Base-by-base conservation (phyloP, 2,329 filamentous ascomycete genomes). In the Zalaria sp. region DNA sequence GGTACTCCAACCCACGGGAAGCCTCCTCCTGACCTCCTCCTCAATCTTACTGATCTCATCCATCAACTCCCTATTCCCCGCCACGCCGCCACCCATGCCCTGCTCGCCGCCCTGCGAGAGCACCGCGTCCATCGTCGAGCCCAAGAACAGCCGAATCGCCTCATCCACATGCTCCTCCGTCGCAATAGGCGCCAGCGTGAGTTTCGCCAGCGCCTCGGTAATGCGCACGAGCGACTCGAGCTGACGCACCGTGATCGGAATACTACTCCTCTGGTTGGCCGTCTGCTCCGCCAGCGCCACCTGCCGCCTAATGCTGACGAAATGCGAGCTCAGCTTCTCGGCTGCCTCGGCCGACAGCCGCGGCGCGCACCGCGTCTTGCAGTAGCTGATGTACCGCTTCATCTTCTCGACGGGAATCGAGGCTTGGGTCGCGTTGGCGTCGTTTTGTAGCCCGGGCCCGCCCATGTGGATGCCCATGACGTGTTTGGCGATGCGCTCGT, bases 391-490 rank as follows among this genome's bases (percentile, higher is more conserved):
- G 57, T 96, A 98, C 46, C 88, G 79, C 65, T 87, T 87, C 85
- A 98, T 93, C 66, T 93, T 94, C 40, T 96, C 91, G 2, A 96
- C 83, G 0, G 87, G 76, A 39, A 98, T 88, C 56, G 95, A 89
- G 3, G 86, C 81, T 59, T 93, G 84, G 1, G 79, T 69, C 47
- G 84, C 77, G 53, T 94, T 86, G 1, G 79, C 69, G 49, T 84
- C 78, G 52, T 94, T 87, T 53, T 93, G 86, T 0, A 82, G 66
- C 34, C 84, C 83, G 41, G 82, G 78, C 9, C 84, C 83, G 44
- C 87, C 86, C 84, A 95, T 96, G 55, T 96, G 89, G 49, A 98
- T 88, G 37, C 82, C 79, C 79, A 98, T 94, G 57, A 98, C 89
- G 74, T 98, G 91, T 57, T 81, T 89, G 8, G 91, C 91, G 55